Evolutionary conservation across 257 asterid species (phyloP), one percentile per base, ranked within the genome.

Genomic region (Nicotiana otophora): DNA sequence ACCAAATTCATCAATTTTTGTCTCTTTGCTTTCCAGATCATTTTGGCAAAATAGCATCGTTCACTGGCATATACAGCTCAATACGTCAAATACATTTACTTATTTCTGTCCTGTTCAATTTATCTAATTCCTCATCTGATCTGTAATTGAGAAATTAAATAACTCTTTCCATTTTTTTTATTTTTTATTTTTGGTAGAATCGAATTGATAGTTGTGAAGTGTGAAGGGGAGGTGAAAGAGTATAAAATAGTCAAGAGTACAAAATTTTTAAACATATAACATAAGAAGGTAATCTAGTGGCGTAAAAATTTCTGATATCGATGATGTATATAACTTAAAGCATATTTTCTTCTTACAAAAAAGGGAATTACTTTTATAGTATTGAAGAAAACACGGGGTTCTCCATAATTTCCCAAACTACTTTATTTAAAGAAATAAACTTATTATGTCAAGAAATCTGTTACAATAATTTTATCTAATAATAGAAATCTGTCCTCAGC

Each of bases 21-120:
- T 48, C 79, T 72, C 2, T 48, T 23, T 72, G 39, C 79, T 72
- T 72, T 20, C 36, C 78, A 72, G 78, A 23, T 72, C 78, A 74
- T 74, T 14, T 70, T 5, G 39, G 39, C 60, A 46, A 74, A 74
- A 74, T 74, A 48, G 23, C 78, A 70, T 42, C 58, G 42, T 42
- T 70, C 78, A 16, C 14, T 48, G 79, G 23, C 62, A 74, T 10
- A 74, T 48, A 74, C 36, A 48, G 61, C 39, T 46, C 60, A 72
- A 46, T 2, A 3, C 0, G 14, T 14, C 62, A 72, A 70, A 42
- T 36, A 3, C 34, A 20, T 72, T 72, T 23, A 46, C 6, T 42
- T 70, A 42, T 70, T 5, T n/a, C 34, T 70, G 58, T 42, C 78
- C 42, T 70, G 78, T 70, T 48, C 78, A n/a, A 70, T 39, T 20